Evolutionary conservation across 1,284 basidiomycete species (phyloP).

Genomic region (Cryptococcus wingfieldii): DNA sequence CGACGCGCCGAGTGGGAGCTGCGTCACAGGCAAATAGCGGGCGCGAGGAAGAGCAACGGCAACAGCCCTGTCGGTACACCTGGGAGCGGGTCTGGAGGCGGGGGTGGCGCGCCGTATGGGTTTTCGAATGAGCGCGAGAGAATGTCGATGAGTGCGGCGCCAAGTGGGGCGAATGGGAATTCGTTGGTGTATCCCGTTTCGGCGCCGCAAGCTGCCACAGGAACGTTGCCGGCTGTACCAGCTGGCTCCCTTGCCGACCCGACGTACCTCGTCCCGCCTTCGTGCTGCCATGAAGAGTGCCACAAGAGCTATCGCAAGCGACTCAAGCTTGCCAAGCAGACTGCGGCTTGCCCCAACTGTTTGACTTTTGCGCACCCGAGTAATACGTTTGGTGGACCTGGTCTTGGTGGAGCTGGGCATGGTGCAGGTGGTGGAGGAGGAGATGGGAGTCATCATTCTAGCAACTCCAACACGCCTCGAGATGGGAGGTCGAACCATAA

Average conservation of each 20-base stretch:
- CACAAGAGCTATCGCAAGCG: slow-evolving; percentile 52
- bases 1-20: slow-evolving; percentile 80
- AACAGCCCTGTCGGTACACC: slow-evolving; percentile 63
- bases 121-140: slow-evolving; percentile 44
- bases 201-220: slow-evolving; percentile 44
- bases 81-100: slow-evolving; percentile 48
- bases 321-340: slow-evolving; percentile 50
- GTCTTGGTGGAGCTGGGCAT: slow-evolving; percentile 22
- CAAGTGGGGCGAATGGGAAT: slow-evolving; percentile 31
- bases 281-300: slow-evolving; percentile 53
- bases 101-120: slow-evolving; percentile 40
- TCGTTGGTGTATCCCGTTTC: slow-evolving; percentile 48
- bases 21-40: slow-evolving; percentile 56
- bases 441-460: slow-evolving; percentile 35
- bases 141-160: slow-evolving; percentile 28
- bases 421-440: slow-evolving; percentile 25
- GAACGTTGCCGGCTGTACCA: slow-evolving; percentile 46
- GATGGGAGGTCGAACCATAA: slow-evolving; percentile 31
- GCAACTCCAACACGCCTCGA: slow-evolving; percentile 42
- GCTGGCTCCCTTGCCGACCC: slow-evolving; percentile 49
- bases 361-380: slow-evolving; percentile 29
- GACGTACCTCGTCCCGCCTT: slow-evolving; percentile 50
- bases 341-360: slow-evolving; percentile 48
- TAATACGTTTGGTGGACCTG: slow-evolving; percentile 15
- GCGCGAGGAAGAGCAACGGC: slow-evolving; percentile 55